Base-by-base conservation (phyloP, 768 basidiomycete species). In the Boletus reticuloceps region DNA sequence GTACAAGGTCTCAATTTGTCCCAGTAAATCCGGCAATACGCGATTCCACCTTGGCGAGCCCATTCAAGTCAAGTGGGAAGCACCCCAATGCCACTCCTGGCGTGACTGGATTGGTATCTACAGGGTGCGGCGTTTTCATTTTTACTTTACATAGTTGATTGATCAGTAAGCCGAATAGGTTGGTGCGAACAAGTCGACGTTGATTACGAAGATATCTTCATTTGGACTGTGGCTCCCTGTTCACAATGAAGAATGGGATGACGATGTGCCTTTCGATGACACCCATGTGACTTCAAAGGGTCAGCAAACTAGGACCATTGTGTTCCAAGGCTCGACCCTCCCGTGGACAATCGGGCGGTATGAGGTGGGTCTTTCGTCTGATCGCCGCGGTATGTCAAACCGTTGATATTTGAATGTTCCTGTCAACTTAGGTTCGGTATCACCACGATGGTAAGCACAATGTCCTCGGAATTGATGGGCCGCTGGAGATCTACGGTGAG, bases 361-460 rank as follows among this genome's bases (percentile, higher is more conserved):
- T 68, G 97, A 99, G 78, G 85, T 62, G 36, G 5, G 58, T 53
- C 31, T 51, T 36, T 42, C 22, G 12, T n/a, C 9, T 12, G 20
- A 43, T 31, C 16, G 27, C 39, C 45, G 12, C 25, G 37, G 7
- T 25, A 27, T 31, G 29, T 32, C 13, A 22, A n/a, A 34, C n/a
- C 5, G 38, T 46, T 51, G 50, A 64, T 50, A 34, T 34, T 22
- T 17, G 22, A 10, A 42, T 6, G n/a, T 47, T 36, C 29, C 5
- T 41, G 16, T 48, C n/a, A 43, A 43, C 47, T 27, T 58, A 90
- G 89, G 77, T 89, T 56, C 86, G 93, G 4, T 95, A 94, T 68
- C 97, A 99, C 65, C 95, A 98, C 65, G 93, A 97, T 69, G 94
- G 94, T 46, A 98, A 95, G 70, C 91, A 99, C 73, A 97, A 94